These are phyloP conservation scores for Kluyveromyces marxianus DNA, from an alignment of 1,139 yeast species.

Conservation along the genomic window DNA sequence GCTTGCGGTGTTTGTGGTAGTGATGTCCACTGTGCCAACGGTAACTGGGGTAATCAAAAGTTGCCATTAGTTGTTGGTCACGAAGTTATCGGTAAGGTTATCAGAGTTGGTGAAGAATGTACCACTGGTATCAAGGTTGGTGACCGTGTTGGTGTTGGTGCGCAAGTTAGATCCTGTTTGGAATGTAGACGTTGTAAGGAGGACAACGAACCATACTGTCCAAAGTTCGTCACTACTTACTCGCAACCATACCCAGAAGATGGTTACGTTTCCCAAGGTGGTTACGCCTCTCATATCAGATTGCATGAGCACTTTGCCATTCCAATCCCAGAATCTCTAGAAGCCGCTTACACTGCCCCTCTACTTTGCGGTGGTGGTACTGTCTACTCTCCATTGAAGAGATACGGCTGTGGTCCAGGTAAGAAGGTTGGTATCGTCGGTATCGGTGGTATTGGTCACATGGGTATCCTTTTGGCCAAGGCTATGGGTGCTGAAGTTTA, in stretches of 20 bases:
- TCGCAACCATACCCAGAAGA: slow-evolving; percentile 33
- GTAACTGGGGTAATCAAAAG: slow-evolving; percentile 34
- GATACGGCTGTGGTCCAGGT: slow-evolving; percentile 36
- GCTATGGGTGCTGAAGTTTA: slow-evolving; percentile 52
- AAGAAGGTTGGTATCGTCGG: slow-evolving; percentile 50
- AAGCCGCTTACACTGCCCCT: slow-evolving; percentile 39
- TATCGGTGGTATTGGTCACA: slow-evolving; percentile 55
- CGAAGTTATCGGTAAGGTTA: slow-evolving; percentile 42
- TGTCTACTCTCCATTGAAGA: slow-evolving; percentile 43
- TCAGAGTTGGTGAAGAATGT: slow-evolving; percentile 36
- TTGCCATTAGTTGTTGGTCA: slow-evolving; percentile 41
- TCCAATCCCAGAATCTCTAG: slow-evolving; percentile 40
- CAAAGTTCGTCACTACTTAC: slow-evolving; percentile 36
- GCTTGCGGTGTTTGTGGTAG: slow-evolving; percentile 54
- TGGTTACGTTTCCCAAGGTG: slow-evolving; percentile 43
- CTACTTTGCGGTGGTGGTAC: slow-evolving; percentile 48
- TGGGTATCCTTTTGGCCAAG: slow-evolving; percentile 48
- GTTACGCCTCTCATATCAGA: slow-evolving; percentile 44
- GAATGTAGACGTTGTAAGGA: slow-evolving; percentile 37
- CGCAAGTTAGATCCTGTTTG: slow-evolving; percentile 38
- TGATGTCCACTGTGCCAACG: slow-evolving; percentile 37
- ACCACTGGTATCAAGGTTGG: slow-evolving; percentile 39
- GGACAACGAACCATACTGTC: slow-evolving; percentile 43
- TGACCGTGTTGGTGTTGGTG: slow-evolving; percentile 48
- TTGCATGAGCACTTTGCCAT: slow-evolving; percentile 41